Evolutionary conservation across 805 yeast species (phyloP), one percentile per base, ranked within the genome.

Genomic region (Wickerhamiella musiphila): DNA sequence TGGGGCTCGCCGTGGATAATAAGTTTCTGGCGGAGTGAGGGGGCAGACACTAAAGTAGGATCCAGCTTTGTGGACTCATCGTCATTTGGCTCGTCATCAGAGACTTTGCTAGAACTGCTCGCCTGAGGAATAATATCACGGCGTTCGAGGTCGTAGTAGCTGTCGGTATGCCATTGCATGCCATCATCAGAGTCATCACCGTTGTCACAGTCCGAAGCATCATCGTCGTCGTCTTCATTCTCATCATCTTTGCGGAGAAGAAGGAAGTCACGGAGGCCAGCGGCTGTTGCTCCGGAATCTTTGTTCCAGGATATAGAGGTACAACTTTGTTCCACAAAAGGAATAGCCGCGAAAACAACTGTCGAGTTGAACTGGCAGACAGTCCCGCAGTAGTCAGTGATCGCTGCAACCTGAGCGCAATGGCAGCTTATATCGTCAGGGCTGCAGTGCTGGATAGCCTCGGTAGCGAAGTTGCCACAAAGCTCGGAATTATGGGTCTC

Each of bases 161-260:
- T 18, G 21, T 15, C n/a, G 5, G 22, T 17, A 8, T 34, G 39
- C 47, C 47, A 43, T 22, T 38, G 39, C 3, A 42, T 36, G 16
- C 47, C 45, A 12, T 41, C 45, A 28, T 43, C 47, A n/a, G 19
- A 20, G 23, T 43, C 45, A 23, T 43, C 43, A 1, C 46, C 46
- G 22, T 43, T 41, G 26, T 43, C 42, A 31, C 45, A 41, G 18
- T 43, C n/a, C n/a, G n/a, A n/a, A n/a, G n/a, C 44, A 3, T 40
- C 42, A 9, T 27, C 32, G 15, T 33, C 38, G 26, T 35, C 35
- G 11, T 31, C 37, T 13, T 31, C 28, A 6, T 40, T 29, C n/a
- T 30, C 26, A 16, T 36, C 30, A n/a, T 6, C 15, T 11, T 24
- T n/a, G 13, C 26, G 26, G 26, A 24, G 15, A 9, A 24, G 26